phyloP scores from a whole-genome alignment of 768 basidiomycete species.

The Termitomyces sp. region DNA sequence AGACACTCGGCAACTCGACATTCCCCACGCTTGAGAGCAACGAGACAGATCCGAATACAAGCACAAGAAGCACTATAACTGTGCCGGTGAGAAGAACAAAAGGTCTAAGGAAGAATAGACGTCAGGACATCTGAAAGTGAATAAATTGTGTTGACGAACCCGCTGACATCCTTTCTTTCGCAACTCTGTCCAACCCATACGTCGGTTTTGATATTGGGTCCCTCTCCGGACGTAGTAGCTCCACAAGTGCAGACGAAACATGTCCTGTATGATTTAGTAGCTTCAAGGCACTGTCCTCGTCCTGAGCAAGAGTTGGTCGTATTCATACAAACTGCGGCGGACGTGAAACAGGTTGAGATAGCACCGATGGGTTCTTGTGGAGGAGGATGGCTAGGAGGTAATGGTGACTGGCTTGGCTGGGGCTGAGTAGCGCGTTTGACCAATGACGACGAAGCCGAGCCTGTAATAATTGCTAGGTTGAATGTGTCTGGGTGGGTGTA shows the following conservation, averaged over 20 bases:
- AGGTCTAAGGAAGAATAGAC: constrained; percentile 36
- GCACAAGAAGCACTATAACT: constrained; percentile 53
- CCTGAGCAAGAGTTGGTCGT: constrained; percentile 65
- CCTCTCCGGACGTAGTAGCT: constrained; percentile 41
- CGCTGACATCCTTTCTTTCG: constrained; percentile 75
- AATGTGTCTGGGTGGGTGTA: constrained; percentile 30
- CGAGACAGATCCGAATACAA: constrained; percentile 62
- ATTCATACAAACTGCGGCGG: constrained; percentile 49
- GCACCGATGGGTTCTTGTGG: constrained; percentile 52
- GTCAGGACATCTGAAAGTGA: constrained; percentile 5
- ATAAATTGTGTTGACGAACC: constrained; percentile 38
- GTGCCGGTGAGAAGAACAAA: constrained; percentile 75
- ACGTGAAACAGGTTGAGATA: constrained; percentile 57
- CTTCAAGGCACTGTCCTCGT: constrained; percentile 58
- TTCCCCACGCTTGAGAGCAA: constrained; percentile 59
- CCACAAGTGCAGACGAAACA: constrained; percentile 53
- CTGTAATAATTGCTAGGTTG: constrained; percentile 50
- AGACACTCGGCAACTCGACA: constrained; percentile 65
- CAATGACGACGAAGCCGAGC: constrained; percentile 23
- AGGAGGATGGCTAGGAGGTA: constrained; percentile 34
- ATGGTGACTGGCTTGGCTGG: constrained; percentile 40
- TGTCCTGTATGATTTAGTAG: constrained; percentile 51
- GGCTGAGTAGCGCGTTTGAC: constrained; percentile 33
- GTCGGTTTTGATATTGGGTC: constrained; percentile 48
- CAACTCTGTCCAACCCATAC: constrained; percentile 74